These are phyloP conservation scores for Saccharomycopsis crataegensis DNA, from an alignment of 1,139 yeast species.

Conservation along the genomic window DNA sequence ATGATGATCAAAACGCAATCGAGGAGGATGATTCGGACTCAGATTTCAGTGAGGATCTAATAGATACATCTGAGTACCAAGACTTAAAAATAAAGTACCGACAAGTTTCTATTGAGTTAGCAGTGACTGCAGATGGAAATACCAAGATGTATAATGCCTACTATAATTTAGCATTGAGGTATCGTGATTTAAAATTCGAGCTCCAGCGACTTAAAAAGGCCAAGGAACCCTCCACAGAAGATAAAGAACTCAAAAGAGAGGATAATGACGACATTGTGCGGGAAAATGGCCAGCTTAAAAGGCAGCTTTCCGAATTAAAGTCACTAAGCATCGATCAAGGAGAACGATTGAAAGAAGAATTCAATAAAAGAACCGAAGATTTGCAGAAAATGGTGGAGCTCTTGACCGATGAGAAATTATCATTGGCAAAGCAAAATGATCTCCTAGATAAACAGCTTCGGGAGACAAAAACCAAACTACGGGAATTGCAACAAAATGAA, in stretches of 20 bases:
- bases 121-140: constrained; percentile 14
- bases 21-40: neutral
- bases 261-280: neutral
- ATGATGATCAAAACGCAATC: neutral
- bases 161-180: constrained; percentile 14
- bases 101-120: constrained; percentile 9
- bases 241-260: neutral
- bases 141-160: constrained; percentile 17
- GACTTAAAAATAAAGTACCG: neutral
- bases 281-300: neutral
- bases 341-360: too few species aligned
- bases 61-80: neutral
- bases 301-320: neutral
- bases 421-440: too few species aligned
- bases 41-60: too few species aligned
- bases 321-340: too few species aligned
- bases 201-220: neutral
- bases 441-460: too few species aligned
- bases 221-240: neutral
- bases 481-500: neutral
- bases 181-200: constrained; percentile 5
- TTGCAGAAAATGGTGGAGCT: too few species aligned
- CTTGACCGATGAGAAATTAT: too few species aligned
- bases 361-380: too few species aligned
- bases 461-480: neutral